Base-by-base conservation (phyloP, 176 grass and related monocot species). In the Triticum urartu region DNA sequence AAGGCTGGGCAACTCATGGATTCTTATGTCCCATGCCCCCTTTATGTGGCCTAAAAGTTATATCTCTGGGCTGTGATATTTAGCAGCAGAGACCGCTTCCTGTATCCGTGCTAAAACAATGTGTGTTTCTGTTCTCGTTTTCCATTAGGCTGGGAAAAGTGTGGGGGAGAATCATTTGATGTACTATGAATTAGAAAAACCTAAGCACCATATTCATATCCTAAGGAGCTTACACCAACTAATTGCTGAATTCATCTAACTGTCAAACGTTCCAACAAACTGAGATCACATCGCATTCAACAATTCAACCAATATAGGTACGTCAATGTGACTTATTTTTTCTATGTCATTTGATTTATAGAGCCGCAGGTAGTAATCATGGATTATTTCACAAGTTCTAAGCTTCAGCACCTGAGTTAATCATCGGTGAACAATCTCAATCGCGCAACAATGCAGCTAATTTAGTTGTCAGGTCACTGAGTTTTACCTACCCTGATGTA, bases 401-500 rank as follows among this genome's bases (percentile, higher is more conserved):
- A 64, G 30, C 30, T 63, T 5, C 33, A 69, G 47, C 36, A 68
- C 56, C 61, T 3, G 18, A 62, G 9, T 25, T 6, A 38, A 47
- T 74, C 32, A 3, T 75, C 34, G 30, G 70, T 75, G 70, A 75
- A 64, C 66, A 65, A 38, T 73, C 59, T 56, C 21, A 84, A 39
- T 60, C 75, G 6, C 32, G 2, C 68, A 60, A 85, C 5, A 45
- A 43, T 68, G 83, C 77, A 75, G 39, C 47, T 66, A 78, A 73
- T 79, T 83, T 87, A 58, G 74, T 59, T 79, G 58, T 58, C 21
- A 7, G 71, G 58, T 83, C 84, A 24, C 43, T 28, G 22, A 30
- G 8, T 42, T 36, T 52, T 36, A 81, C 68, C 45, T 66, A 94
- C 93, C 90, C 72, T 66, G 79, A 94, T 94, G 82, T 94, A 95